These are phyloP conservation scores for Kwoniella shivajii DNA, from an alignment of 1,284 basidiomycete species.

Conservation along the genomic window DNA sequence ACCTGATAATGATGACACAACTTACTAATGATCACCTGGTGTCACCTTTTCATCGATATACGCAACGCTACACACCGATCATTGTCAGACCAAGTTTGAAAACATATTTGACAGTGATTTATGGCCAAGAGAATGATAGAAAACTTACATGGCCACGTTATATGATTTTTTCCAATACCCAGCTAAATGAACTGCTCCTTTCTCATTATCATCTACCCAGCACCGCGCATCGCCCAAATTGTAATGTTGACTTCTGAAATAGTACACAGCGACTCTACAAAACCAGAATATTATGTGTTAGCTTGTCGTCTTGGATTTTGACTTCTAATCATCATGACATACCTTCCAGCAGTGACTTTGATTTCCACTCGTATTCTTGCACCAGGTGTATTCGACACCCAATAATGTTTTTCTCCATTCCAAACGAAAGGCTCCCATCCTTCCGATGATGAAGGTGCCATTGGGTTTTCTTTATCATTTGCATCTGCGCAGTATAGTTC, in stretches of 20 bases:
- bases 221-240: constrained; percentile 53
- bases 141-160: constrained; percentile 49
- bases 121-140: not conserved
- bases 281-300: not conserved
- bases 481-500: constrained; percentile 53
- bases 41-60: constrained; percentile 54
- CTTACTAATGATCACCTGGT: constrained; percentile 49
- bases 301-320: not conserved
- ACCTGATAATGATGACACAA: too few species aligned
- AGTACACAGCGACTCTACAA: constrained; percentile 53
- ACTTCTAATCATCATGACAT: constrained; percentile 13
- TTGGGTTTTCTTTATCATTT: constrained; percentile 47
- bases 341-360: constrained; percentile 48
- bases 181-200: constrained; percentile 41
- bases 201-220: constrained; percentile 55
- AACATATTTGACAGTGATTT: not conserved
- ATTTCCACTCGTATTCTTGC: constrained; percentile 51
- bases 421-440: constrained; percentile 51
- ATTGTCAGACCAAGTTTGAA: constrained; percentile 8
- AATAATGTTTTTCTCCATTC: constrained; percentile 54
- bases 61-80: constrained; percentile 34
- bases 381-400: constrained; percentile 44
- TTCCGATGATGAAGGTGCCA: constrained; percentile 40
- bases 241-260: constrained; percentile 52
- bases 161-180: constrained; percentile 52